phyloP scores from a whole-genome alignment of 2,329 filamentous ascomycete species.

The Onygenales sp. region DNA sequence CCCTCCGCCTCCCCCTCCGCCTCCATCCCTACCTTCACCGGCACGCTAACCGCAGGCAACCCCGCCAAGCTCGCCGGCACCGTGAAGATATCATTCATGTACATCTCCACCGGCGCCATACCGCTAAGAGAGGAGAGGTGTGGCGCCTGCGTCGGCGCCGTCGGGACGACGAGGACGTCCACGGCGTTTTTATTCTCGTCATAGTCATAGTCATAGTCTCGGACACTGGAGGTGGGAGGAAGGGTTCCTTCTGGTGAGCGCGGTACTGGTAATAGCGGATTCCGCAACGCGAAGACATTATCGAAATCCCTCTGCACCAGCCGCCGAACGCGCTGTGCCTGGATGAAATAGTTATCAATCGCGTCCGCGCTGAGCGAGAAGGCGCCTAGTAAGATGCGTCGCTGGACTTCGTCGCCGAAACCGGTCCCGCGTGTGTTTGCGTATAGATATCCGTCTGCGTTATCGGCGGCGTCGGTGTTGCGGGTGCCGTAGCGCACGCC shows the following conservation, averaged over 20 bases:
- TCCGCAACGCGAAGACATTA: slow-evolving; percentile 57
- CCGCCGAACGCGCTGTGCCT: slow-evolving; percentile 79
- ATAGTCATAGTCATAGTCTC: too few species aligned
- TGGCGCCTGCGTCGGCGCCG: slow-evolving; percentile 68
- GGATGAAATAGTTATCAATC: slow-evolving; percentile 93
- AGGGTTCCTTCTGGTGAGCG: too few species aligned
- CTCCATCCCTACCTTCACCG: slow-evolving; percentile 39
- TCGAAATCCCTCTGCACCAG: slow-evolving; percentile 84
- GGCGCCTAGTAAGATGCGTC: slow-evolving; percentile 78
- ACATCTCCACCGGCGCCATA: slow-evolving; percentile 54
- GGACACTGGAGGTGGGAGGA: too few species aligned
- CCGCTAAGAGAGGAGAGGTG: slow-evolving; percentile 46
- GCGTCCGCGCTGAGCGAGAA: slow-evolving; percentile 84
- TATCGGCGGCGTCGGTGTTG: slow-evolving; percentile 36
- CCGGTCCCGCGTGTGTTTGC: slow-evolving; percentile 62
- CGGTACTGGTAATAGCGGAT: slow-evolving; percentile 46
- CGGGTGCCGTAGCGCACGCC: slow-evolving; percentile 81
- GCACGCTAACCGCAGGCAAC: slow-evolving; percentile 78
- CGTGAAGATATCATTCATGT: slow-evolving; percentile 92
- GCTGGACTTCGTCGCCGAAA: slow-evolving; percentile 76
- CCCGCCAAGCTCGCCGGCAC: slow-evolving; percentile 91
- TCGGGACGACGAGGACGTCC: slow-evolving; percentile 81
- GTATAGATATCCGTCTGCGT: slow-evolving; percentile 55
- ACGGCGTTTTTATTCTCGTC: slow-evolving; percentile 48
- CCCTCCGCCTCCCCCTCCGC: not conserved